Evolutionary conservation across 2,329 filamentous ascomycete species (phyloP), one percentile per base, ranked within the genome.

Genomic region (Alternaria sp.): DNA sequence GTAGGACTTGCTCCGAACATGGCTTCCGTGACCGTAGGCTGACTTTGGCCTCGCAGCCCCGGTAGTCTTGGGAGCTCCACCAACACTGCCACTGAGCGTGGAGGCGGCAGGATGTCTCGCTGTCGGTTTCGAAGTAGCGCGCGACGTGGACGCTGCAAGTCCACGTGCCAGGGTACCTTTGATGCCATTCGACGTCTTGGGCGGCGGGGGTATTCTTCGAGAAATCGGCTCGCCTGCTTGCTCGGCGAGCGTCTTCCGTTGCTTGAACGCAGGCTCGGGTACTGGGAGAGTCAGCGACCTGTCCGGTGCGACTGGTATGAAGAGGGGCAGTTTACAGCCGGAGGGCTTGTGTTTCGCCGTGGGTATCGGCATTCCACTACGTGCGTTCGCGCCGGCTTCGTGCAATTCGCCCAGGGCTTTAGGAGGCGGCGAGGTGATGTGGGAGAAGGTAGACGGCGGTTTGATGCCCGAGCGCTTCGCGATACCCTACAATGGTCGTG

Each of bases 1-100:
- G 72, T 70, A 85, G 81, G 60, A 82, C 75, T 72, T 84, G 85
- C 57, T 83, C 81, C 46, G 85, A 79, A 64, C 85, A 84, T 66
- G 76, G 19, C 63, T 59, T 47, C 40, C 50, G 25, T 68, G 65
- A 26, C 69, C 74, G 57, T 76, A 87, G 80, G 36, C 87, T 82
- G 7, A 86, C 84, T 65, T 83, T 57, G 87, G 85, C 28, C 76
- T 83, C 46, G 50, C 30, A 79, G 62, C 80, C 71, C 81, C 78
- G 21, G 46, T 61, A 13, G 86, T 82, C 67, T 88, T 85, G 17
- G 77, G 69, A 13, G 83, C 84, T 12, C 85, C 83, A 1, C 89
- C 88, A 26, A 88, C 77, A 70, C 74, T 77, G 64, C 84, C 86
- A 13, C 86, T 83, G 66, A 89, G 88, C 64, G 82, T 83, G 66